A percentile compares a stretch with the other conserved stretches of the same genome.
phyloP scores from a whole-genome alignment of 306 rosid genomes.

The Notholithocarpus densiflorus region DNA sequence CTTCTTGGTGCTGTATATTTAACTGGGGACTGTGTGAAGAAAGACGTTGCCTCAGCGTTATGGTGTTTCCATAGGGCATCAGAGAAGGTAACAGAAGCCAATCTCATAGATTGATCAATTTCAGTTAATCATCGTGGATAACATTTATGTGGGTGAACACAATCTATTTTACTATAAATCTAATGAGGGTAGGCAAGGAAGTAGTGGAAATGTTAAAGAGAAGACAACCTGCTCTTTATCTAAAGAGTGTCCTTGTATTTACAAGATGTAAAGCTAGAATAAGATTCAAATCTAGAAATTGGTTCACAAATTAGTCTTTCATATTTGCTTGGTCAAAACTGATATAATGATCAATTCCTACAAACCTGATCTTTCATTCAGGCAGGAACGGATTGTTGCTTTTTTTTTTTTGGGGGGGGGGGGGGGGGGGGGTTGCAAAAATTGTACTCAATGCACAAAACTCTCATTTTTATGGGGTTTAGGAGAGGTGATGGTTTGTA shows the following conservation, averaged over 20 bases:
- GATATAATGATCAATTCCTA: background rate
- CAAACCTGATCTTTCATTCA: too few species aligned
- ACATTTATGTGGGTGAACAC: background rate
- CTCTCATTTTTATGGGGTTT: too few species aligned
- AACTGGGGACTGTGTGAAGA: slow-evolving; percentile 81
- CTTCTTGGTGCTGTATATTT: slow-evolving; percentile 86
- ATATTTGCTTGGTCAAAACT: background rate
- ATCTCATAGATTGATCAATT: slow-evolving; percentile 7
- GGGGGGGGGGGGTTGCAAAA: too few species aligned
- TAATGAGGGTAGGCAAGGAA: background rate
- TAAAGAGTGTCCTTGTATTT: background rate
- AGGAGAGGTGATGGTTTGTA: too few species aligned
- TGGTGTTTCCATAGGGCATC: slow-evolving; percentile 96
- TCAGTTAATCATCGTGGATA: background rate
- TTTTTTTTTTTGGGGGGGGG: too few species aligned
- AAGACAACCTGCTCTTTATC: background rate
- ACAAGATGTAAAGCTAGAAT: background rate
- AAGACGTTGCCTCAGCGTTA: slow-evolving; percentile 70
- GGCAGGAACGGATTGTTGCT: too few species aligned
- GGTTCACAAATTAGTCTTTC: background rate
- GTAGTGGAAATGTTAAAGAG: background rate
- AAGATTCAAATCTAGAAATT: background rate
- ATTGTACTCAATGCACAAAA: too few species aligned
- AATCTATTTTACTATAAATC: background rate
- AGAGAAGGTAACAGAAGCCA: slow-evolving; percentile 57